A percentile compares a stretch with the other conserved stretches of the same genome.
phyloP scores from a whole-genome alignment of 148 eudicot species.

The Mesembryanthemum crystallinum region DNA sequence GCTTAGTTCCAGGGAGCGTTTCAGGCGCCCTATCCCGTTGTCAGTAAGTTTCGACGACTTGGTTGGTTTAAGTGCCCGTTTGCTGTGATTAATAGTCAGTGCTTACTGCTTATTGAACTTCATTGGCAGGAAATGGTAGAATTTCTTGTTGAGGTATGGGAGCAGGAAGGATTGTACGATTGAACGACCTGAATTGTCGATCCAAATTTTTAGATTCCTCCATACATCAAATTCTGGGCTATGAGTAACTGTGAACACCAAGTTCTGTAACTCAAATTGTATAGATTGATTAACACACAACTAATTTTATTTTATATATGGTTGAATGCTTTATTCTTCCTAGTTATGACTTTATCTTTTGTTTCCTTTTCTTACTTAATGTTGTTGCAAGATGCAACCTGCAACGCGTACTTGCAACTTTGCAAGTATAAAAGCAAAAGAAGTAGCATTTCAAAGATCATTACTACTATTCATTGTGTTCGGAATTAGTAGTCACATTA shows the following conservation, averaged over 20 bases:
- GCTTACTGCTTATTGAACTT: conserved; percentile 5
- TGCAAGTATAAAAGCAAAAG: no score
- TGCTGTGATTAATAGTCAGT: neutral
- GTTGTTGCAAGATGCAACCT: no score
- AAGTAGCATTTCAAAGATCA: neutral
- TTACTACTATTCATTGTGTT: neutral
- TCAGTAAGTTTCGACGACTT: conserved; percentile 38
- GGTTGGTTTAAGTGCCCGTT: neutral
- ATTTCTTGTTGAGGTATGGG: conserved; percentile 71
- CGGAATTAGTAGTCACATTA: no score
- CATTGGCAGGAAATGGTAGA: conserved; percentile 75
- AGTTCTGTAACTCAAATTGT: conserved; percentile 19
- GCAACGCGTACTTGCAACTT: no score
- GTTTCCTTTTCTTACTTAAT: neutral
- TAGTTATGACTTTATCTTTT: neutral
- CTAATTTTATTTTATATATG: conserved; percentile 9
- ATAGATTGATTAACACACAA: conserved; percentile 15
- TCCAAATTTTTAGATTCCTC: neutral
- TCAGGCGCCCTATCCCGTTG: conserved; percentile 59
- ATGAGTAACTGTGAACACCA: conserved; percentile 9
- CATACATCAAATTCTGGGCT: neutral
- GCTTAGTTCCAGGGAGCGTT: conserved; percentile 52
- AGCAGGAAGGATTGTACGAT: conserved; percentile 70
- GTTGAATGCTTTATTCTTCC: neutral
- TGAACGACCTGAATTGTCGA: conserved; percentile 25